Evolutionary conservation across 345 rosid species (phyloP).

Genomic region (Hevea brasiliensis): DNA sequence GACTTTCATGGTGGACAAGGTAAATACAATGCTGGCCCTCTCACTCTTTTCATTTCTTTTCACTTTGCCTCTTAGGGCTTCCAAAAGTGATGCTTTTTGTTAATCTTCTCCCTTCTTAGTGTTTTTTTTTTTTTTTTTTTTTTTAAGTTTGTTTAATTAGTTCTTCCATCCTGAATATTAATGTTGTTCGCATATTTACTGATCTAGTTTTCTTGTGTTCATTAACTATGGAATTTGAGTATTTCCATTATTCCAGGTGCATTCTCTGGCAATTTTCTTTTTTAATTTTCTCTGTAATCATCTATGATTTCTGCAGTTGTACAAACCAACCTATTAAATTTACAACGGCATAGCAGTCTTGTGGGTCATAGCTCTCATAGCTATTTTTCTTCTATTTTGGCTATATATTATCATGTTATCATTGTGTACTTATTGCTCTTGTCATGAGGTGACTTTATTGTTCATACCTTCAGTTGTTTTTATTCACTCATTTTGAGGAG

Average conservation of each 20-base stretch:
- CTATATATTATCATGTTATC: not conserved
- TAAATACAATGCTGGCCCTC: slow-evolving; percentile 12
- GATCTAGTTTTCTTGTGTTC: slow-evolving; percentile 1
- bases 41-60: not conserved
- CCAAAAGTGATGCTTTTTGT: too few species aligned
- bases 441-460: slow-evolving; percentile 26
- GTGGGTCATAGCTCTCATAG: slow-evolving; percentile 33
- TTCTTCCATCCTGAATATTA: too few species aligned
- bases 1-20: slow-evolving; percentile 81
- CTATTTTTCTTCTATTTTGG: slow-evolving; percentile 31
- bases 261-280: too few species aligned
- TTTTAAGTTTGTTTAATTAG: not conserved
- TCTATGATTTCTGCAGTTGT: slow-evolving; percentile 12
- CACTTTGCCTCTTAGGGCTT: too few species aligned
- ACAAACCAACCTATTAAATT: slow-evolving; percentile 29
- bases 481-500: slow-evolving; percentile 36
- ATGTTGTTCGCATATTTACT: not conserved
- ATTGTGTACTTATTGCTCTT: slow-evolving; percentile 32
- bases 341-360: slow-evolving; percentile 29
- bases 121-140: too few species aligned
- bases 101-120: too few species aligned
- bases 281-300: not conserved
- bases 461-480: slow-evolving; percentile 31
- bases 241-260: not conserved
- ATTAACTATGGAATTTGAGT: slow-evolving; percentile 12